phyloP scores from a whole-genome alignment of 1,284 basidiomycete species.

The Phlebopus sp. region DNA sequence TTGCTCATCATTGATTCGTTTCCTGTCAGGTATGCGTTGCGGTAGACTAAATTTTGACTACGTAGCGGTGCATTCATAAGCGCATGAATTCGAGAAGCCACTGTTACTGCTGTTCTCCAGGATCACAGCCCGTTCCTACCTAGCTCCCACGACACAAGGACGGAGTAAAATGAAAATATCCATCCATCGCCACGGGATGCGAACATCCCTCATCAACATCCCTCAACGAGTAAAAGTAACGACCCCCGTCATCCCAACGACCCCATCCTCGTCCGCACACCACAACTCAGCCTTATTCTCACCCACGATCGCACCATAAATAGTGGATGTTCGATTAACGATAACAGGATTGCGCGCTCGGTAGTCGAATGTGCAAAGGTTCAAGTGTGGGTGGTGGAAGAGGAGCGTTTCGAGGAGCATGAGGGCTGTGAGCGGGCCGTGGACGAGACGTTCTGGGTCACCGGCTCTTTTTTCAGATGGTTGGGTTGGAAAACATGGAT shows the following conservation, averaged over 20 bases:
- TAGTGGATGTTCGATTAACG: constrained; percentile 55
- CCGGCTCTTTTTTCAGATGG: not conserved
- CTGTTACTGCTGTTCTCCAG: no score
- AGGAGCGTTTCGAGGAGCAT: constrained; percentile 67
- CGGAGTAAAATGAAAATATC: no score
- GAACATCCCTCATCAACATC: not conserved
- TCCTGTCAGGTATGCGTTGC: constrained; percentile 58
- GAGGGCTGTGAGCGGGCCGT: constrained; percentile 77
- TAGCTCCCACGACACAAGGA: no score
- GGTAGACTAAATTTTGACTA: constrained; percentile 9
- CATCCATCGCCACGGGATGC: no score
- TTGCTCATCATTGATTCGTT: constrained; percentile 1
- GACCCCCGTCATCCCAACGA: constrained; percentile 72
- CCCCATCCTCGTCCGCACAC: constrained; percentile 55
- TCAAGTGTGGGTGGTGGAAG: constrained; percentile 43
- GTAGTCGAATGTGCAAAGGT: constrained; percentile 62
- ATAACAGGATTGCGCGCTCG: constrained; percentile 73
- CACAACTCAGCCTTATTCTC: constrained; percentile 44
- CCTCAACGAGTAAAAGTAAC: constrained; percentile 26
- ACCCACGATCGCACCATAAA: constrained; percentile 49
- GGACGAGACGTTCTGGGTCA: constrained; percentile 69
- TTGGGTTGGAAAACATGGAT: not conserved
- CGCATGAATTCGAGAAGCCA: not conserved
- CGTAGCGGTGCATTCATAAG: not conserved
- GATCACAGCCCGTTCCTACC: no score